Percentiles rank a stretch among this genome's conserved stretches.
These are phyloP conservation scores for Lyophyllum semitale DNA, from an alignment of 768 basidiomycete genomes.

Conservation along the genomic window DNA sequence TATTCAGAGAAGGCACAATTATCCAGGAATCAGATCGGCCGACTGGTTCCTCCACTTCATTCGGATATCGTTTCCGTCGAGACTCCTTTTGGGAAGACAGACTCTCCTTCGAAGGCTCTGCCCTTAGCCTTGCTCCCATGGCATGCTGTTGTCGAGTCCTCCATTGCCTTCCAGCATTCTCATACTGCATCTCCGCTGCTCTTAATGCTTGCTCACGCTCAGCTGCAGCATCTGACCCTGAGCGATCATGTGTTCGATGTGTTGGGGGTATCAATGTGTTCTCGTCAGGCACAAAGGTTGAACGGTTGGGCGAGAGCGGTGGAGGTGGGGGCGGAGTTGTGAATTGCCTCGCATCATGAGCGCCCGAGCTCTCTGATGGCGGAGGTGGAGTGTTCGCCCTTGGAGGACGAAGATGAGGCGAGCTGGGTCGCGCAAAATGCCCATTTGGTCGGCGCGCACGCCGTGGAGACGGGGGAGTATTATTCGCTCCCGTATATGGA, in stretches of 20 bases:
- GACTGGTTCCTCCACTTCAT: conserved; percentile 24
- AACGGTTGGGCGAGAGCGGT: conserved; percentile 46
- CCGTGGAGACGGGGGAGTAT: conserved; percentile 39
- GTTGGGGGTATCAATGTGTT: conserved; percentile 34
- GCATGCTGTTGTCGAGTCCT: conserved; percentile 28
- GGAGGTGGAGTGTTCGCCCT: conserved; percentile 38
- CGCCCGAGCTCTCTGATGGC: conserved; percentile 14
- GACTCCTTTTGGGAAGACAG: conserved; percentile 21
- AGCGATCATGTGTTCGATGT: conserved; percentile 38
- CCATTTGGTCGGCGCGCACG: conserved; percentile 38
- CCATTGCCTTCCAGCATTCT: conserved; percentile 30
- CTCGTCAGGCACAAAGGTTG: conserved; percentile 41
- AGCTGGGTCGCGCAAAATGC: conserved; percentile 31
- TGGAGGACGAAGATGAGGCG: conserved; percentile 32
- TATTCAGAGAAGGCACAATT: conserved; percentile 27
- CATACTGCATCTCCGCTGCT: conserved; percentile 38
- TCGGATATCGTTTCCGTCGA: conserved; percentile 23
- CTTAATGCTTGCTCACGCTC: conserved; percentile 48
- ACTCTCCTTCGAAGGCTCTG: conserved; percentile 35
- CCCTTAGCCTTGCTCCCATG: conserved; percentile 25
- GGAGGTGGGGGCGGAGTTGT: conserved; percentile 39
- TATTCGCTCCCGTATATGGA: conserved; percentile 16
- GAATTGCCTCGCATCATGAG: conserved; percentile 11
- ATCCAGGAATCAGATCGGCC: conserved; percentile 30
- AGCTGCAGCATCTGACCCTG: conserved; percentile 53